A percentile compares a stretch with the other conserved stretches of the same genome.
These are phyloP conservation scores for Candida manassasensis DNA, from an alignment of 805 yeast genomes.

Conservation along the genomic window DNA sequence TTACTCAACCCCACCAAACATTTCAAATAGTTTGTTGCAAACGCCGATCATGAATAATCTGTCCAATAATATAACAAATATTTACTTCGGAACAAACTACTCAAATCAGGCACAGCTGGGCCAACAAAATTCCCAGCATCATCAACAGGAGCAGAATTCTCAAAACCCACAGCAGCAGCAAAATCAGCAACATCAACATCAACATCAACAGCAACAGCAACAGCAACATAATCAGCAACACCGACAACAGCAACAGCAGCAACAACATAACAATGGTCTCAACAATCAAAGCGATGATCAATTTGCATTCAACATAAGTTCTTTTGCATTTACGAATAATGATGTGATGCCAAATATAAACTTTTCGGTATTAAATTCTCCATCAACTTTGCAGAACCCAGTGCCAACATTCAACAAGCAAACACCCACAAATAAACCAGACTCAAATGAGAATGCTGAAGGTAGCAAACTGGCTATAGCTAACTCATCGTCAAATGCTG, in stretches of 20 bases:
- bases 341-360: constrained; percentile 6
- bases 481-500: neutral
- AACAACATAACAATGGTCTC: neutral
- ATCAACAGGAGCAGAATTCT: constrained; percentile 4
- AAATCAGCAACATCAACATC: neutral
- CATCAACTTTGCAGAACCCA: constrained; percentile 1
- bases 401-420: too few species aligned
- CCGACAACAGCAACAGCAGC: constrained; percentile 6
- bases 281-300: constrained; percentile 20
- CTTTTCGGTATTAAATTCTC: constrained; percentile 3
- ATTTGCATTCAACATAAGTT: constrained; percentile 29
- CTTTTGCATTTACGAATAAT: constrained; percentile 28
- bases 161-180: neutral
- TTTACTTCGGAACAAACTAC: constrained; percentile 28
- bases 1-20: constrained; percentile 1
- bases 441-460: too few species aligned
- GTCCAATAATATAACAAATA: constrained; percentile 33
- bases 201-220: constrained; percentile 1
- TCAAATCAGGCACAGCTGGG: constrained; percentile 10
- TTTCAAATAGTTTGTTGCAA: constrained; percentile 14
- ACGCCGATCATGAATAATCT: constrained; percentile 24
- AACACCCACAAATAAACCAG: too few species aligned
- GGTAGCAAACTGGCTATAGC: too few species aligned
- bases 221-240: neutral
- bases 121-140: constrained; percentile 1